Percentiles rank a stretch among this genome's conserved stretches.
Evolutionary conservation across 768 basidiomycete species (phyloP).

Genomic region (Termitomyces sp.): DNA sequence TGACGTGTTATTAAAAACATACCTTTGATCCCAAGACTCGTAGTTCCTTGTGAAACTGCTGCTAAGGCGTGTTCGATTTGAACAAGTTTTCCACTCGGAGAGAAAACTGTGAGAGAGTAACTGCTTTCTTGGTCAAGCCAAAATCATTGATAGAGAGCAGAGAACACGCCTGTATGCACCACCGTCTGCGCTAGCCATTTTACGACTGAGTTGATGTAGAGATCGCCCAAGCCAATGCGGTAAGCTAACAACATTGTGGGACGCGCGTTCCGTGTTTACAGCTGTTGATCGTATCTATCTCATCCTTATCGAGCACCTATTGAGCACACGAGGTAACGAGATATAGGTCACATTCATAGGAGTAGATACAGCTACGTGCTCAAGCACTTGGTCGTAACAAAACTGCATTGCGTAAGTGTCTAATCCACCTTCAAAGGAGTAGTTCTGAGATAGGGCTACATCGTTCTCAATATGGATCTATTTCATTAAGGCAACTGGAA

Average conservation of each 20-base stretch:
- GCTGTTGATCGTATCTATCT: conserved; percentile 5
- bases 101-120: conserved; percentile 99
- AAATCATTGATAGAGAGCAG: conserved; percentile 5
- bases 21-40: conserved; percentile 99
- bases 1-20: conserved; percentile 13
- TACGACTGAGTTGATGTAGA: conserved; percentile 3
- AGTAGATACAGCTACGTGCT: not conserved
- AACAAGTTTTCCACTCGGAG: conserved; percentile 96
- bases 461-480: conserved; percentile 3
- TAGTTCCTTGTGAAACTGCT: conserved; percentile 91
- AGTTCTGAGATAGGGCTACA: conserved; percentile 84
- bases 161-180: conserved; percentile 65
- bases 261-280: conserved; percentile 21
- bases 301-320: conserved; percentile 5
- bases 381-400: not conserved
- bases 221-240: not conserved
- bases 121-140: conserved; percentile 33
- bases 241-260: not conserved
- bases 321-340: not conserved
- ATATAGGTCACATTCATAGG: not conserved
- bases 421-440: conserved; percentile 47
- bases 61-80: conserved; percentile 99
- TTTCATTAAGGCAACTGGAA: not conserved
- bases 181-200: conserved; percentile 78
- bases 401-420: not conserved